These are phyloP conservation scores for Candida tetrigidarum DNA, from an alignment of 1,139 yeast genomes.

Conservation along the genomic window DNA sequence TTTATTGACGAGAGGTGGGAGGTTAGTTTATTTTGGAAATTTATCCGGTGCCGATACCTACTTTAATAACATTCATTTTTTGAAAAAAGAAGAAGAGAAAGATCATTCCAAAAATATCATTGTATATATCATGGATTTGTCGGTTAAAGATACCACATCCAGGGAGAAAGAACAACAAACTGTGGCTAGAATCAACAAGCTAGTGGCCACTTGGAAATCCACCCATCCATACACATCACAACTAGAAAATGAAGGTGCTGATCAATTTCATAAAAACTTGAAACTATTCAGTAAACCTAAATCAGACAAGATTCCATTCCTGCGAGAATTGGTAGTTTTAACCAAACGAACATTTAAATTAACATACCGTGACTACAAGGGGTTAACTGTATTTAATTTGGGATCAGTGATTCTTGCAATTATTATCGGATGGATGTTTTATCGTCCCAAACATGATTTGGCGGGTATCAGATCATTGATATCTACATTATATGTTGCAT, in stretches of 20 bases:
- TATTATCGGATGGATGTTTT: conserved; percentile 78
- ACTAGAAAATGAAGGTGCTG: conserved; percentile 7
- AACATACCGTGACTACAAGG: conserved; percentile 62
- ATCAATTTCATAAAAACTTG: conserved; percentile 26
- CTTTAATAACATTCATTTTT: conserved; percentile 39
- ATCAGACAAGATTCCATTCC: conserved; percentile 33
- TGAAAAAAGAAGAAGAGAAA: conserved; percentile 19
- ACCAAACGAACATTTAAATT: conserved; percentile 58
- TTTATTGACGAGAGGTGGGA: conserved; percentile 71
- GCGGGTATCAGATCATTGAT: conserved; percentile 72
- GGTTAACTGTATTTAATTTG: conserved; percentile 54
- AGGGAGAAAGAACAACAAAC: conserved; percentile 49
- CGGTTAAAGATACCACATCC: conserved; percentile 66
- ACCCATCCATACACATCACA: conserved; percentile 7
- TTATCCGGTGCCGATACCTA: conserved; percentile 50
- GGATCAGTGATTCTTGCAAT: conserved; percentile 64
- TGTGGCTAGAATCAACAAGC: conserved; percentile 41
- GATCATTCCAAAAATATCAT: conserved; percentile 37
- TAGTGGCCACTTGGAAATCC: conserved; percentile 56
- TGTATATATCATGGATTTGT: conserved; percentile 68
- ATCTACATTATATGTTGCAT: conserved; percentile 65
- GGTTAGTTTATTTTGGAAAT: conserved; percentile 62
- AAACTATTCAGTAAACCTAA: conserved; percentile 30
- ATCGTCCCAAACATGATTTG: conserved; percentile 60
- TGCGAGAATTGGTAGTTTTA: conserved; percentile 55